These are phyloP conservation scores for Bassia scoparia DNA, from an alignment of 148 eudicot genomes.

Conservation along the genomic window DNA sequence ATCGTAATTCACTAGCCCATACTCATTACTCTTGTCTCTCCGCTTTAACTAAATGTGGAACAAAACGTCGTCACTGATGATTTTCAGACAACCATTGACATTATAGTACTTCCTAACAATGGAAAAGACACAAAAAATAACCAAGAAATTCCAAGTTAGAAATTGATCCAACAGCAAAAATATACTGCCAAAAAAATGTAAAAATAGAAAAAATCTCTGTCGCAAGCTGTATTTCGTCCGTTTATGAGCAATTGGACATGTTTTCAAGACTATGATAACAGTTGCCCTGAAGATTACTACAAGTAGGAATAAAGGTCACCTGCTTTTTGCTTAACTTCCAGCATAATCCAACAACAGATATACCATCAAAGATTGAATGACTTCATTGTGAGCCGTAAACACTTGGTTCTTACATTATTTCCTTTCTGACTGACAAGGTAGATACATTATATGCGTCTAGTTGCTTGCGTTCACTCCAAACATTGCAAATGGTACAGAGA, in stretches of 20 bases:
- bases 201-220: no score
- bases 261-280: background rate
- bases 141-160: no score
- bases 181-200: no score
- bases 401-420: background rate
- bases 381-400: slow-evolving; percentile 12
- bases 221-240: no score
- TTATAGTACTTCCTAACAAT: no score
- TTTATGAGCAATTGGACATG: background rate
- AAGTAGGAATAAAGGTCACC: slow-evolving; percentile 19
- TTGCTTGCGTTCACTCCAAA: slow-evolving; percentile 27
- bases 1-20: no score
- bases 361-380: slow-evolving; percentile 7
- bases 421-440: slow-evolving; percentile 14
- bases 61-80: no score
- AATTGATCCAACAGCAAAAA: no score
- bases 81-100: no score
- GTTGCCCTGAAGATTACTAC: slow-evolving; percentile 11
- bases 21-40: no score
- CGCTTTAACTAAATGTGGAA: no score
- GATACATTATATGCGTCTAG: background rate
- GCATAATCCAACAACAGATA: slow-evolving; percentile 20
- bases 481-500: background rate
- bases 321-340: slow-evolving; percentile 20
- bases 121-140: no score